Conservation (phyloP, 1,284 basidiomycete genomes). For the Pseudomicrostroma phylloplanum region DNA sequence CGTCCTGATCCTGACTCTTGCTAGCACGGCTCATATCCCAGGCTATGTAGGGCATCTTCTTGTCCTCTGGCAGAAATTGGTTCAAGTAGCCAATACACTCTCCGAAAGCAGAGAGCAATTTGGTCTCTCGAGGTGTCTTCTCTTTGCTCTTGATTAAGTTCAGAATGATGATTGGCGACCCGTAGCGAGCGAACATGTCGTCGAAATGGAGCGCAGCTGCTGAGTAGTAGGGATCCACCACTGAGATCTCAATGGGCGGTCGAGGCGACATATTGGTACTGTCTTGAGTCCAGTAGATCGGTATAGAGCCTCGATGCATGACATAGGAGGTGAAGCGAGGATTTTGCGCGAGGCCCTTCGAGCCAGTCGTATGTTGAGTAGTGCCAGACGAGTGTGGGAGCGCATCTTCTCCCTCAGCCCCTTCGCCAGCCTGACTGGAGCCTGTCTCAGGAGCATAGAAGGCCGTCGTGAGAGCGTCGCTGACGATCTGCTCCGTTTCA, state of each 20-base stretch:
- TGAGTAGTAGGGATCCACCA: conserved; percentile 91
- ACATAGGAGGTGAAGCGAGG: conserved; percentile 91
- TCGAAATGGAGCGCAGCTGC: conserved; percentile 92
- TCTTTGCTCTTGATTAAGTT: conserved; percentile 71
- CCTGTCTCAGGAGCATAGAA: conserved; percentile 35
- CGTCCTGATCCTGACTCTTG: conserved; percentile 81
- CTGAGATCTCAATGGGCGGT: conserved; percentile 81
- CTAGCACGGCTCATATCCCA: conserved; percentile 72
- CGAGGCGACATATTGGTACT: conserved; percentile 80
- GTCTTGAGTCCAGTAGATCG: conserved; percentile 93
- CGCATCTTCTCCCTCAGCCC: not conserved
- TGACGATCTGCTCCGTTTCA: conserved; percentile 97
- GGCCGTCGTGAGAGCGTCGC: conserved; percentile 73
- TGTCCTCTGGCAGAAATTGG: conserved; percentile 80
- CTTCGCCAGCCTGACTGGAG: not conserved
- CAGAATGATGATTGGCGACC: conserved; percentile 82
- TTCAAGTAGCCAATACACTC: conserved; percentile 90
- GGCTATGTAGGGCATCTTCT: conserved; percentile 82
- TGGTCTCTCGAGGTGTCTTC: conserved; percentile 78
- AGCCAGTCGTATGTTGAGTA: conserved; percentile 57
- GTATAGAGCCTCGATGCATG: conserved; percentile 92
- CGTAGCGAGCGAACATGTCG: conserved; percentile 82
- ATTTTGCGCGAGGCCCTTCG: conserved; percentile 10
- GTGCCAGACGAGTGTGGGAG: not conserved
- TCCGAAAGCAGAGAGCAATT: conserved; percentile 82